phyloP scores from a whole-genome alignment of 768 basidiomycete genomes.

The Nevesoporus exiguus region DNA sequence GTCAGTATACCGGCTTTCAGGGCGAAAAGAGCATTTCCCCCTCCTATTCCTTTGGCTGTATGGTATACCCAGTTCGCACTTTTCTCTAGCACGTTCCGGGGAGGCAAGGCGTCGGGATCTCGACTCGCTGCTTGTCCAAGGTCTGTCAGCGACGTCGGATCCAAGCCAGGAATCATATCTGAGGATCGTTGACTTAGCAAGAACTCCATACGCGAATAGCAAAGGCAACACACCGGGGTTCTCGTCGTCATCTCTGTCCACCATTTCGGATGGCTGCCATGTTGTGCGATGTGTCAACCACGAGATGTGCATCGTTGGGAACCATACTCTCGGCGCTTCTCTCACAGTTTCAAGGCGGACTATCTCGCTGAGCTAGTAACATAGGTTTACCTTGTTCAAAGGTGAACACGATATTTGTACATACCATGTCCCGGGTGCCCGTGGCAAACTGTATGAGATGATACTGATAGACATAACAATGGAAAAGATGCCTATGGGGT shows the following conservation, averaged over 20 bases:
- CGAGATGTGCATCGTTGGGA: conserved; percentile 38
- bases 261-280: conserved; percentile 44
- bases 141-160: conserved; percentile 41
- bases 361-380: conserved; percentile 52
- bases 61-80: conserved; percentile 46
- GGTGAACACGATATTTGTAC: conserved; percentile 2
- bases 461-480: conserved; percentile 71
- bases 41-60: conserved; percentile 37
- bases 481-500: conserved; percentile 67
- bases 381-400: background rate
- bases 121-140: conserved; percentile 54
- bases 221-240: conserved; percentile 46
- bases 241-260: conserved; percentile 58
- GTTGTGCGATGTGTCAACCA: conserved; percentile 41
- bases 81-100: conserved; percentile 54
- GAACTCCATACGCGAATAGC: background rate
- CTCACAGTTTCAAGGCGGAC: conserved; percentile 51
- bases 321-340: conserved; percentile 49
- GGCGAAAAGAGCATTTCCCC: conserved; percentile 65
- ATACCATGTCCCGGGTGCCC: conserved; percentile 34
- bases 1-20: conserved; percentile 69
- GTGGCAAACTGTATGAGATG: conserved; percentile 41
- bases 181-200: background rate
- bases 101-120: conserved; percentile 75
- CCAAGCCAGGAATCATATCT: conserved; percentile 59